Evolutionary conservation across 2,329 filamentous ascomycete species (phyloP).

Genomic region (Apiospora kogelbergensis): DNA sequence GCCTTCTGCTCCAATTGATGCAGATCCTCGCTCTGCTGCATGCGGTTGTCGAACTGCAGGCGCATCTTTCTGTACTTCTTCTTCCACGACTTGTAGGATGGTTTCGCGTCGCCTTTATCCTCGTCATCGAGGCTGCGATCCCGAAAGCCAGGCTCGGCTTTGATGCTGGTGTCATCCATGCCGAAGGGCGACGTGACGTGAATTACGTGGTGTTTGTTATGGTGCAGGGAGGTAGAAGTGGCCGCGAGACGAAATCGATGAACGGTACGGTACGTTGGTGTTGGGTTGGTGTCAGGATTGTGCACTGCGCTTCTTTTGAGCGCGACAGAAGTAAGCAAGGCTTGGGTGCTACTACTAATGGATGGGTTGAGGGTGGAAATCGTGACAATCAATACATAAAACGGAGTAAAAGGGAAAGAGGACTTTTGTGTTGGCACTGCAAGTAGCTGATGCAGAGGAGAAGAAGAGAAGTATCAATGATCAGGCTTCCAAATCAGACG

Average conservation of each 20-base stretch:
- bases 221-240: background rate
- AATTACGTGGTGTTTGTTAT: background rate
- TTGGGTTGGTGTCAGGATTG: background rate
- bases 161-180: slow-evolving; percentile 29
- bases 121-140: slow-evolving; percentile 36
- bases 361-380: background rate
- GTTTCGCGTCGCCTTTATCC: slow-evolving; percentile 43
- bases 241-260: background rate
- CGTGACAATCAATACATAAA: background rate
- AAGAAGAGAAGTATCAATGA: background rate
- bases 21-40: slow-evolving; percentile 78
- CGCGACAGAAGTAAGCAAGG: slow-evolving; percentile 4
- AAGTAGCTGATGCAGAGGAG: background rate
- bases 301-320: background rate
- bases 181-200: background rate
- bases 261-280: background rate
- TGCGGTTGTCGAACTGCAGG: slow-evolving; percentile 72
- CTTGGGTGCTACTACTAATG: background rate
- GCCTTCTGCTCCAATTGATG: slow-evolving; percentile 82
- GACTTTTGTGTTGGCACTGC: background rate
- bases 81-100: slow-evolving; percentile 69
- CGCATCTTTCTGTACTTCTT: slow-evolving; percentile 97
- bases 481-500: background rate
- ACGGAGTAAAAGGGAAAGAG: background rate
- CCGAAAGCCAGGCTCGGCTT: slow-evolving; percentile 27